Evolutionary conservation across 1,139 yeast species (phyloP).

Genomic region (Kodamaea anthophila): DNA sequence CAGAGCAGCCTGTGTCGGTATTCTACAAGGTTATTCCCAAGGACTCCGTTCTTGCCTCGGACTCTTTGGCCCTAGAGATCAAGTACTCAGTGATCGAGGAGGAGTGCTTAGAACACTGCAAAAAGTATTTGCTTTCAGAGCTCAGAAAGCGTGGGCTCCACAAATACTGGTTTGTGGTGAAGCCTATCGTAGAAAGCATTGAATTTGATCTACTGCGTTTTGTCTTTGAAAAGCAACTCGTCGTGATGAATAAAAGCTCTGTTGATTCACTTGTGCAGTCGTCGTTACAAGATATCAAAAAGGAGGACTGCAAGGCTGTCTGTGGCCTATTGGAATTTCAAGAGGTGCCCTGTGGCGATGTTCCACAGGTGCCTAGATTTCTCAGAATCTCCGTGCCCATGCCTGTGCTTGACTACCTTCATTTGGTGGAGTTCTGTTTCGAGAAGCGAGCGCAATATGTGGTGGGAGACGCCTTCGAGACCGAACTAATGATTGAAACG

Average conservation of each 20-base stretch:
- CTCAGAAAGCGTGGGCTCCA: constrained; percentile 10
- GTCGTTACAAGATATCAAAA: too few species aligned
- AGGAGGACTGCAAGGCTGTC: constrained; percentile 13
- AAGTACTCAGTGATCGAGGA: constrained; percentile 38
- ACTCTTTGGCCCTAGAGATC: constrained; percentile 37
- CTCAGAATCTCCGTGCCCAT: constrained; percentile 46
- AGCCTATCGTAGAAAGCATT: constrained; percentile 8
- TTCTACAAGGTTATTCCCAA: constrained; percentile 46
- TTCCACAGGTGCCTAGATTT: constrained; percentile 4
- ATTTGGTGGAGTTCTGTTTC: constrained; percentile 41
- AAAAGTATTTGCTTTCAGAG: constrained; percentile 6
- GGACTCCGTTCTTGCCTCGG: constrained; percentile 19
- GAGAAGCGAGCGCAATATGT: constrained; percentile 36
- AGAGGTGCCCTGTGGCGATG: neutral
- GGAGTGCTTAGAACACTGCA: constrained; percentile 30
- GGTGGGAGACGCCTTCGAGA: constrained; percentile 59
- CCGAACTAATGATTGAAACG: constrained; percentile 40
- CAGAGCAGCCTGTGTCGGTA: constrained; percentile 64
- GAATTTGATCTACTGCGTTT: constrained; percentile 34
- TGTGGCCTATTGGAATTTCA: constrained; percentile 9
- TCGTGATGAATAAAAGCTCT: constrained; percentile 16
- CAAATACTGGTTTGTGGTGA: constrained; percentile 20
- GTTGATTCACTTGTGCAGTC: too few species aligned
- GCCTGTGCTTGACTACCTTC: constrained; percentile 47
- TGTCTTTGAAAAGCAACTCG: constrained; percentile 26